Base-by-base conservation (phyloP, 2,329 filamentous ascomycete species). In the Fusarium cicatricum region DNA sequence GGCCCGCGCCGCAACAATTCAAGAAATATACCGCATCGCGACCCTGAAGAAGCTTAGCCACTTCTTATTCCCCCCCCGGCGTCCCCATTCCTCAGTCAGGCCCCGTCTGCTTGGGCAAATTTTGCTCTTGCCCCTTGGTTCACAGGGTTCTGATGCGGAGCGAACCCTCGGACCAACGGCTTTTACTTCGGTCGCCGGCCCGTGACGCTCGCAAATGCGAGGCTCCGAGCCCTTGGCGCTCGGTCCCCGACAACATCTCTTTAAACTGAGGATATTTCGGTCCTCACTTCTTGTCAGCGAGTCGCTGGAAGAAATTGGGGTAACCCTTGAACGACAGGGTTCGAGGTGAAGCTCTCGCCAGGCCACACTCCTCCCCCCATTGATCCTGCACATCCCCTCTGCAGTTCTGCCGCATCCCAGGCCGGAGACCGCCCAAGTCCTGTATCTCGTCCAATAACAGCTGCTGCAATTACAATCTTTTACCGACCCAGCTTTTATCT, bases 151-250 rank as follows among this genome's bases (percentile, higher is more conserved):
- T 34, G 16, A 23, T 39, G 31, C 40, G 37, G 28, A 36, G 51
- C 36, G 44, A 37, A 48, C 44, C 58, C 59, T 69, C 67, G 67
- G 67, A 53, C 62, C 57, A 69, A 48, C 67, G 67, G 67, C 63
- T 67, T 69, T 69, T 52, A 48, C 53, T 62, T 69, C 67, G 67
- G 67, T 68, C 65, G 65, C 67, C 67, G 63, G 23, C 19, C 11
- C 29, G 38, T 55, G 38, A 29, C 52, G 42, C 58, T 69, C 66
- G 63, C 61, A 62, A 37, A 52, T 66, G 57, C 67, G 67, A 65
- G 52, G 21, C 44, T 52, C 58, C 64, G 62, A 66, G 59, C 44
- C 19, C 47, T 54, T 43, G 29, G 39, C 51, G 44, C 66, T 69
- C 67, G 67, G 67, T 69, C 52, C 36, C 67, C 67, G 67, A 69